Base-by-base conservation (phyloP, 345 rosid genomes). In the Capsella bursapastoris region DNA sequence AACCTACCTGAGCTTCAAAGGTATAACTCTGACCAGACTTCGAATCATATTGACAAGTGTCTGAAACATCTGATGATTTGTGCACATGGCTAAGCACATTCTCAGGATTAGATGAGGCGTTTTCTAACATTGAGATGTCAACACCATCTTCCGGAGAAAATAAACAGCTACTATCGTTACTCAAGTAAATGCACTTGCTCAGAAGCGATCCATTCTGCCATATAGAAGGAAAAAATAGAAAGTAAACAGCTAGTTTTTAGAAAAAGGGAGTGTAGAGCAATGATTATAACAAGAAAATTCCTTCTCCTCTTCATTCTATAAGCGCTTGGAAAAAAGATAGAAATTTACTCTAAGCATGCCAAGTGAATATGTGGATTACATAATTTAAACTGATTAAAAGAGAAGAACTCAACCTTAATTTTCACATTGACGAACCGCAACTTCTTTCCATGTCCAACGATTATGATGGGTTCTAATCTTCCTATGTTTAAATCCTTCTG, bases 151-250 rank as follows among this genome's bases (percentile, higher is more conserved):
- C 97, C 35, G 69, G 55, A 45, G 90, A 85, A 61, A 92, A 81
- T 27, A 97, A 83, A 80, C 89, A 95, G 85, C 96, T 90, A 86
- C 99, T 92, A 70, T 88, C 96, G 59, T 85, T 92, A 78, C 96
- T 86, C 91, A 95, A 84, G 87, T 92, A 90, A 34, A 85, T 82
- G 81, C 86, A 84, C 81, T 88, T 90, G 80, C 87, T 86, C 89
- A 95, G 83, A 80, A 92, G 91, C 31, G 79, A 86, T 61, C 96
- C 96, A 80, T 89, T 95, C 98, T 95, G 89, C 74, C 71, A 74
- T 48, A 78, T 16, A 45, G 12, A 70, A 83, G 58, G 55, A 40
- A 66, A 38, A 71, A 4, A 13, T 1, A 66, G 40, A 43, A 64
- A 56, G 62, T 51, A 68, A 58, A 25, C 55, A 57, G 67, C 50